Evolutionary conservation across 441 rosid genomes (phyloP), one percentile per base, ranked within the genome.

Genomic region (Mallotus japonicus): DNA sequence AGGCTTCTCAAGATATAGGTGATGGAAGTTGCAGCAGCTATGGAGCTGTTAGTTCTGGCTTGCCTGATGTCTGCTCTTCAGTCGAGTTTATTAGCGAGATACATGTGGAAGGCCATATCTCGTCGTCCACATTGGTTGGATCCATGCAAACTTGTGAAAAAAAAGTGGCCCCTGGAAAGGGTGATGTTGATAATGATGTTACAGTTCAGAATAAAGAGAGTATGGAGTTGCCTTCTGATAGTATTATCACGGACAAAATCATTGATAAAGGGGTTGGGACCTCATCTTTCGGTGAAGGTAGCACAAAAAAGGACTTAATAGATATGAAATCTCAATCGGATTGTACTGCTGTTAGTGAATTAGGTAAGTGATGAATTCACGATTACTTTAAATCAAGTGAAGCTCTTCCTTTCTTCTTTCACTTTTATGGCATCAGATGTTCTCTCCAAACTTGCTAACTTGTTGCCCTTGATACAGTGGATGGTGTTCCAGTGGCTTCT

Each of bases 301-400:
- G 66, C 65, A 34, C 75, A 22, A 74, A 67, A 68, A 80, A 78
- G 69, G 77, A 80, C 80, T 69, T 77, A 64, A 84, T 58, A 28
- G 32, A 28, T 67, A 74, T 81, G 22, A 78, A 79, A 70, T 51
- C 80, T 68, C 76, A 73, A 55, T 71, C 82, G 42, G 81, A 81
- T 82, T 65, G 81, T 74, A 58, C 71, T 77, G 71, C 75, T 75
- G 62, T 62, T 17, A 75, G 75, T 42, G 80, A 81, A 62, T 77
- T 84, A 76, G 90, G 96, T 92, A 75, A 73, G 42, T 73, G 58
- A 17, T 78, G 67, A 63, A 55, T 62, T 71, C 15, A 28, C 2
- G 32, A 28, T 57, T 78, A 32, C 50, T 64, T 42, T 37, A 67
- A 59, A 50, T 40, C 59, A 73, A 28, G 32, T 28, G 32, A 28